phyloP scores from a whole-genome alignment of 257 asterid species.

The Prunella vulgaris region DNA sequence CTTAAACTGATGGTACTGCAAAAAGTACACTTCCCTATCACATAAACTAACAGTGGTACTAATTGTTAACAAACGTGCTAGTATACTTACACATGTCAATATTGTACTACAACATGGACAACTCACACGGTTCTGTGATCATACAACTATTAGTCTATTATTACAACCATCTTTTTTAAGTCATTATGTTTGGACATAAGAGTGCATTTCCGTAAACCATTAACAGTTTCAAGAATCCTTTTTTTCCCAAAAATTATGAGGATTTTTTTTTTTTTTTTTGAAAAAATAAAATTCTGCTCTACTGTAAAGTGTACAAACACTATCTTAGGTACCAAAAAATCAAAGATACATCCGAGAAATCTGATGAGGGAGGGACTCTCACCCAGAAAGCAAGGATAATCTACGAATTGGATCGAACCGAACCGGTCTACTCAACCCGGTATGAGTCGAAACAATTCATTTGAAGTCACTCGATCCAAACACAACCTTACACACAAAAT shows the following conservation, averaged over 20 bases:
- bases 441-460: not conserved
- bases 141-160: too few relatives aligned
- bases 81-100: not conserved
- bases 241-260: too few relatives aligned
- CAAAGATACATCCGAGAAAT: not conserved
- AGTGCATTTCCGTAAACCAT: too few relatives aligned
- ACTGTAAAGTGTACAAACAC: too few relatives aligned
- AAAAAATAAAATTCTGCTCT: too few relatives aligned
- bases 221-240: too few relatives aligned
- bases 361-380: not conserved
- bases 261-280: too few relatives aligned
- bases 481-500: not conserved
- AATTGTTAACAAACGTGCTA: not conserved
- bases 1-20: slow-evolving; percentile 8
- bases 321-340: too few relatives aligned
- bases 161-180: too few relatives aligned
- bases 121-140: not conserved
- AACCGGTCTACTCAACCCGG: not conserved
- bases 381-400: not conserved
- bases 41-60: not conserved
- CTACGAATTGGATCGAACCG: not conserved
- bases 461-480: not conserved
- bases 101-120: not conserved
- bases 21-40: not conserved
- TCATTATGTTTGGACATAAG: too few relatives aligned